Percentiles rank a stretch among this genome's conserved stretches.
Conservation (phyloP, 139 green algal genomes). For the Closterium sp. region DNA sequence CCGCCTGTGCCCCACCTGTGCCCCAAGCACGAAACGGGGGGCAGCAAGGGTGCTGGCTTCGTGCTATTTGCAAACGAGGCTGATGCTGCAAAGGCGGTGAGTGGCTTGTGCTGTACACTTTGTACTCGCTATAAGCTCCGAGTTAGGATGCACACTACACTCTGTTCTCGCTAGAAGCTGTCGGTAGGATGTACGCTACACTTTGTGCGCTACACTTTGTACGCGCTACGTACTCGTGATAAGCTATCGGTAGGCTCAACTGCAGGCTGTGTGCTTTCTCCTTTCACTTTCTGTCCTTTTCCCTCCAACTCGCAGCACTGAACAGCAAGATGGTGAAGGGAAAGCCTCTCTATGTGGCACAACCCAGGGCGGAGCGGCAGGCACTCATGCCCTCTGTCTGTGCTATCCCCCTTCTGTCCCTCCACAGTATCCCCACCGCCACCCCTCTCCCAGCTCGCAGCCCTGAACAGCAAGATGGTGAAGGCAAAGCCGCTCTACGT, state of each 20-base stretch:
- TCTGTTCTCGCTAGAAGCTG: not conserved
- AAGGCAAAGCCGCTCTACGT: not conserved
- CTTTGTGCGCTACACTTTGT: not conserved
- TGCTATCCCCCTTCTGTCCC: too few relatives aligned
- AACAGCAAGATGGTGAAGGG: slow-evolving; percentile 56
- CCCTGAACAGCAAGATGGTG: not conserved
- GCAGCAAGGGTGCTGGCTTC: slow-evolving; percentile 57
- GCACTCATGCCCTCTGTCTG: not conserved
- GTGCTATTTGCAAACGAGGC: slow-evolving; percentile 59
- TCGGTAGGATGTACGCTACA: not conserved
- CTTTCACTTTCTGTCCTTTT: too few relatives aligned
- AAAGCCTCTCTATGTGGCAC: slow-evolving; percentile 65
- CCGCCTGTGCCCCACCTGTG: too few relatives aligned
- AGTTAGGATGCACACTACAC: not conserved
- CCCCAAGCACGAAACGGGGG: slow-evolving; percentile 40
- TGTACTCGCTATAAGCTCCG: not conserved
- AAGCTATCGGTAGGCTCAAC: not conserved
- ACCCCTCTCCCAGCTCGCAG: too few relatives aligned
- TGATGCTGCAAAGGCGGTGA: slow-evolving; percentile 49
- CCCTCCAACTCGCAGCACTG: slow-evolving; percentile 52
- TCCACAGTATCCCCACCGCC: too few relatives aligned
- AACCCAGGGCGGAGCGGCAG: slow-evolving; percentile 58
- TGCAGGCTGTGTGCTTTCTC: too few relatives aligned
- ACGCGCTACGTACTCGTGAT: not conserved
- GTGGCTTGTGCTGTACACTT: not conserved